Evolutionary conservation across 805 yeast genomes (phyloP).

Genomic region (Ogataea sp.): DNA sequence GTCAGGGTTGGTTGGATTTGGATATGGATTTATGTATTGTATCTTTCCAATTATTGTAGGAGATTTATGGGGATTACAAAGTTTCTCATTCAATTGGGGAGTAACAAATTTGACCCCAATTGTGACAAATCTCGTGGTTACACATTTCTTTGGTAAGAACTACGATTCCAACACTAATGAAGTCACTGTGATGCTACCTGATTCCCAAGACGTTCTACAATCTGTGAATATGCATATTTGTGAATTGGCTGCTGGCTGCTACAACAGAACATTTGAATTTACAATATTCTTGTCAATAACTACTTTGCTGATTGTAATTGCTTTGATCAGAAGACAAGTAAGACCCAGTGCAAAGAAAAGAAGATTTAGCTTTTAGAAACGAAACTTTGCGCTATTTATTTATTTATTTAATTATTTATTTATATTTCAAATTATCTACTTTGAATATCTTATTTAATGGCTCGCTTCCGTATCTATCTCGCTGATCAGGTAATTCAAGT

Average conservation of each 20-base stretch:
- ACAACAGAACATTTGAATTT: slow-evolving; percentile 32
- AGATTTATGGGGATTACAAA: slow-evolving; percentile 61
- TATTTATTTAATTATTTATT: not conserved
- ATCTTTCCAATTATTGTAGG: slow-evolving; percentile 70
- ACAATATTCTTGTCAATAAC: slow-evolving; percentile 12
- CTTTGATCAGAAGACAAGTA: not conserved
- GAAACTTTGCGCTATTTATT: not conserved
- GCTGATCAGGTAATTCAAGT: no score
- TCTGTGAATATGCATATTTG: slow-evolving; percentile 11
- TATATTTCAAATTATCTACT: no score
- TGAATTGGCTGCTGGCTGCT: slow-evolving; percentile 20
- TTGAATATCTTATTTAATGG: no score
- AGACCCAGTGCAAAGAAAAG: not conserved
- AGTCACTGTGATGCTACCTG: slow-evolving; percentile 1
- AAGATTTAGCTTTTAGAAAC: not conserved
- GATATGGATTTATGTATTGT: slow-evolving; percentile 69
- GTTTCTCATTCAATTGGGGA: slow-evolving; percentile 72
- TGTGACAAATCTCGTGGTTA: slow-evolving; percentile 49
- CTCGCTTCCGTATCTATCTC: no score
- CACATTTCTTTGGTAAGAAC: slow-evolving; percentile 52
- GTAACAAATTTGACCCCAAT: slow-evolving; percentile 59
- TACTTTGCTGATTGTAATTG: not conserved
- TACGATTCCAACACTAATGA: slow-evolving; percentile 41
- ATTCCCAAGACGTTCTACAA: slow-evolving; percentile 1
- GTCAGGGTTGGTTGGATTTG: slow-evolving; percentile 56